Conservation (phyloP, 2,329 filamentous ascomycete genomes). For the Cercospora zeina region DNA sequence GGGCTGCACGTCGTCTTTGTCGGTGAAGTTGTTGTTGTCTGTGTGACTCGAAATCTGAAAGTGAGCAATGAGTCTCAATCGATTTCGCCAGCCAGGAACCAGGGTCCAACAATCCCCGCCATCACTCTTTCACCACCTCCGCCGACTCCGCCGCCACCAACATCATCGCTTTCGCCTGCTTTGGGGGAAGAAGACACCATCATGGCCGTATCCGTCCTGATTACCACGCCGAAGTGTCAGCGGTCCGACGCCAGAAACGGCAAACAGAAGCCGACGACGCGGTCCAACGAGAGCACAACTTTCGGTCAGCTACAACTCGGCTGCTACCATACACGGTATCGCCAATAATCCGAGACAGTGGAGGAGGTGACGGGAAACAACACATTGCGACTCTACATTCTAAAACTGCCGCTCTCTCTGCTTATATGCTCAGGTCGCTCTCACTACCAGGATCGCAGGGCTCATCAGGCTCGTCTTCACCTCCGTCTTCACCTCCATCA, state of each 20-base stretch:
- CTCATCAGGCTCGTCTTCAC: neutral
- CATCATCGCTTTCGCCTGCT: neutral
- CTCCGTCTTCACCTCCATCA: neutral
- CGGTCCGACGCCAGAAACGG: neutral
- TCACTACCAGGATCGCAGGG: neutral
- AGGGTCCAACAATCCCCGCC: neutral
- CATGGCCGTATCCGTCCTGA: neutral
- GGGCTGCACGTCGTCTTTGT: neutral
- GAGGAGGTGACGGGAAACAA: neutral
- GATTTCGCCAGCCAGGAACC: neutral
- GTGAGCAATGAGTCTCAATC: conserved; percentile 1
- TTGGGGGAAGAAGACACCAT: neutral
- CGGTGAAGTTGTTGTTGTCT: neutral
- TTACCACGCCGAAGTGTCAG: neutral
- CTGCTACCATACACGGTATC: neutral
- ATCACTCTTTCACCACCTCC: neutral
- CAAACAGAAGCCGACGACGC: neutral
- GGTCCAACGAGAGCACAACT: neutral
- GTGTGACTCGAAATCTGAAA: conserved; percentile 2
- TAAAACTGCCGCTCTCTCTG: neutral
- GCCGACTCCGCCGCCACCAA: neutral
- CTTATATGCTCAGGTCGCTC: neutral
- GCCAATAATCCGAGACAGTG: too few relatives aligned
- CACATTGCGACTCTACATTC: neutral
- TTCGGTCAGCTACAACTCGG: neutral